Evolutionary conservation across 2,329 filamentous ascomycete species (phyloP), one percentile per base, ranked within the genome.

Genomic region (Colletotrichum cordylinicola): DNA sequence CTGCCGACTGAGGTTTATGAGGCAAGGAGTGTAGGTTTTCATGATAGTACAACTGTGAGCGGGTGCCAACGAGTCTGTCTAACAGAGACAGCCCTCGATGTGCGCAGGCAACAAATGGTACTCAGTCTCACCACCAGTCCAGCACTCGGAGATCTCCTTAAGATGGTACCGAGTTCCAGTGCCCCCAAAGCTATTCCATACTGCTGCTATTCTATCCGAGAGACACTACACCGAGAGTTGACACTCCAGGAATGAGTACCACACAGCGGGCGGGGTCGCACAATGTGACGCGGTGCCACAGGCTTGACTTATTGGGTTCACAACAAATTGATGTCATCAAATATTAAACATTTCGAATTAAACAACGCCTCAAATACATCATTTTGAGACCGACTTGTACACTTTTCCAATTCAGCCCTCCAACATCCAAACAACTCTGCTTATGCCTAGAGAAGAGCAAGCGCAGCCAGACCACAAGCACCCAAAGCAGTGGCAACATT

Each of bases 261-360:
- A 4, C n/a, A 0, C 43, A 48, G 13, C 21, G 0, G 0, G 43
- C 43, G 4, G 2, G 0, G 10, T 4, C 43, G 4, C 6, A 48
- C n/a, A 21, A 48, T 10, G n/a, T 21, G 43, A 48, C 43, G 21
- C 8, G 2, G 43, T 52, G 6, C 43, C n/a, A 52, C n/a, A 2
- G 10, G 10, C 43, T 43, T 4, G 39, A 21, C n/a, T 52, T 52
- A 13, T 52, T 52, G n/a, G 43, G 5, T 24, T 21, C n/a, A 52
- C 10, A 13, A 8, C 2, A 21, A 4, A 52, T 52, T 52, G 6
- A 2, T 13, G n/a, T 52, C 43, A 60, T 60, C 27, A 60, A 60
- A 60, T 60, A 60, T n/a, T 60, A 21, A 60, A 3, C 56, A 60
- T 60, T 60, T 8, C 31, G 56, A 60, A 60, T 60, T 60, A 60